Evolutionary conservation across 2,329 filamentous ascomycete genomes (phyloP).

Genomic region (Neopestalotiopsis rosae): DNA sequence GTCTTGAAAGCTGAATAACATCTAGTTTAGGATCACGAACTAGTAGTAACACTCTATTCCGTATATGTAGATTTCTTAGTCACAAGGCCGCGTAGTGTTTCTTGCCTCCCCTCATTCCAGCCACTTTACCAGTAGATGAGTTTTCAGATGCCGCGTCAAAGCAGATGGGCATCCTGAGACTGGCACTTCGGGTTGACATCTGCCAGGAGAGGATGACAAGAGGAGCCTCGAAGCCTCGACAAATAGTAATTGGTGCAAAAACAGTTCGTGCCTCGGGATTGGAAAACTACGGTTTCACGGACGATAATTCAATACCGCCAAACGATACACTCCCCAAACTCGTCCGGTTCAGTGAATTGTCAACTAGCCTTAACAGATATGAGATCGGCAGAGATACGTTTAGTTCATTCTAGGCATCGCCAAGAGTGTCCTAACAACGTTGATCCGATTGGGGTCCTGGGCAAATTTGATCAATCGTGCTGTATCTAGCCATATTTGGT

Average conservation of each 20-base stretch:
- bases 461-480: neutral
- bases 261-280: neutral
- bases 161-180: neutral
- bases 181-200: neutral
- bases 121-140: neutral
- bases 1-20: neutral
- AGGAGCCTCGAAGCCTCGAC: neutral
- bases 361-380: neutral
- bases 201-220: neutral
- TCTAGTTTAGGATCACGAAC: neutral
- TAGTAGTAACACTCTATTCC: neutral
- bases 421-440: neutral
- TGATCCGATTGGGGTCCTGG: neutral
- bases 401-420: neutral
- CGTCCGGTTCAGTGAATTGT: neutral
- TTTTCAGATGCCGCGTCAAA: neutral
- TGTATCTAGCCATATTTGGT: neutral
- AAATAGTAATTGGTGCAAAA: neutral
- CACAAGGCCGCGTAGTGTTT: no score
- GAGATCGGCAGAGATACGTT: neutral
- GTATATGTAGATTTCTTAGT: no score
- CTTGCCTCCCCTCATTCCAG: no score
- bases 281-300: neutral
- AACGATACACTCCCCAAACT: neutral
- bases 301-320: neutral